These are phyloP conservation scores for Penicillium paxilli DNA, from an alignment of 495 filamentous ascomycete genomes.

Conservation along the genomic window DNA sequence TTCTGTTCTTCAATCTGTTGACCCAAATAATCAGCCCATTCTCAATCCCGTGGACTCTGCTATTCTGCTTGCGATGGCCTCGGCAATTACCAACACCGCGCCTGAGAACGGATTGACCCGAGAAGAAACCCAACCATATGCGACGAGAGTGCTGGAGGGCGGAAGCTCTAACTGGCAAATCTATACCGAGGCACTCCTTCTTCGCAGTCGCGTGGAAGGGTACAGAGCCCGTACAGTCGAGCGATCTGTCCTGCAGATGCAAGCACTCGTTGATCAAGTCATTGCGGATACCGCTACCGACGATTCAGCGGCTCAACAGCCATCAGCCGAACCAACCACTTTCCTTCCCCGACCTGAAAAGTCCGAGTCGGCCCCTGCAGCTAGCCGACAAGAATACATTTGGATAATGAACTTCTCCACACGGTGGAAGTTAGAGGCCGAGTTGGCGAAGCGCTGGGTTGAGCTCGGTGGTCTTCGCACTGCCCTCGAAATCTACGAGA, in stretches of 20 bases:
- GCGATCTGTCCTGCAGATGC: constrained; percentile 86
- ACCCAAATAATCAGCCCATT: constrained; percentile 78
- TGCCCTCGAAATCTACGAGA: constrained; percentile 93
- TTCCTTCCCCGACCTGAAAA: constrained; percentile 81
- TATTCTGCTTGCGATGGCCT: constrained; percentile 78
- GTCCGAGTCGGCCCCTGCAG: constrained; percentile 72
- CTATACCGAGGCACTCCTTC: constrained; percentile 88
- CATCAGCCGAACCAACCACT: constrained; percentile 50
- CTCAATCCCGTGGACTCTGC: constrained; percentile 81
- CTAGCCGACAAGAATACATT: constrained; percentile 77
- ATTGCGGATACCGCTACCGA: constrained; percentile 75
- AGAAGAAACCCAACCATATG: constrained; percentile 91
- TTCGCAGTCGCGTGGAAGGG: constrained; percentile 85
- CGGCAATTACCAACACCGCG: constrained; percentile 83
- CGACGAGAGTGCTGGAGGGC: constrained; percentile 81
- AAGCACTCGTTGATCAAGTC: constrained; percentile 94
- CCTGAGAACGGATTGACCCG: constrained; percentile 82
- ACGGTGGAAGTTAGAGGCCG: constrained; percentile 90
- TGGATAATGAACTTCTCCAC: constrained; percentile 80
- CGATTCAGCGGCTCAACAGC: constrained; percentile 31
- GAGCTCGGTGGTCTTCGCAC: constrained; percentile 82
- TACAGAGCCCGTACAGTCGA: constrained; percentile 84
- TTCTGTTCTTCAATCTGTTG: constrained; percentile 55
- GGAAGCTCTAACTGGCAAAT: constrained; percentile 97
- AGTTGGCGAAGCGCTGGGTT: constrained; percentile 89